phyloP scores from a whole-genome alignment of 345 rosid species.

The Euphorbia tirucalli region DNA sequence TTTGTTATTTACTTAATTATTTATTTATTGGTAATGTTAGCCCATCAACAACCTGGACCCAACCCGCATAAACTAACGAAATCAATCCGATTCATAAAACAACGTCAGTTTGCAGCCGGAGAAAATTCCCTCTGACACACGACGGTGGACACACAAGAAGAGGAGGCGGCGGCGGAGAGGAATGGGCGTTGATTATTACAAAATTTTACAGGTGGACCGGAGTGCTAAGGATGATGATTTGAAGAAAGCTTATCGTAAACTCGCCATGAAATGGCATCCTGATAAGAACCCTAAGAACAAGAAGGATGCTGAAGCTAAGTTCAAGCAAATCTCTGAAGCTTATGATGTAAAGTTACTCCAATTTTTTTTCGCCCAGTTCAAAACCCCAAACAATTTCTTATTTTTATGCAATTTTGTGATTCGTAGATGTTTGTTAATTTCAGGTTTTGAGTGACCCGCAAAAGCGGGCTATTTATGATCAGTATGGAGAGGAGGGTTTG shows the following conservation, averaged over 20 bases:
- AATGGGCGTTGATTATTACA: constrained; percentile 85
- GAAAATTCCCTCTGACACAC: not conserved
- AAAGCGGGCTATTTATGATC: constrained; percentile 76
- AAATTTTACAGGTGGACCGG: constrained; percentile 69
- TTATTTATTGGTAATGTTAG: not conserved
- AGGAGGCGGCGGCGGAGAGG: constrained; percentile 2
- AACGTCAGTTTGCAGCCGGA: not conserved
- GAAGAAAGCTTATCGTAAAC: constrained; percentile 84
- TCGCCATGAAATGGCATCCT: constrained; percentile 96
- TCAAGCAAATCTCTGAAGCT: constrained; percentile 94
- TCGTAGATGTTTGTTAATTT: not conserved
- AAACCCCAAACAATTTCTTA: too few species aligned
- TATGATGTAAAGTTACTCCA: constrained; percentile 55
- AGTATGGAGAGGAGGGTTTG: constrained; percentile 87
- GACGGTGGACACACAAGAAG: not conserved
- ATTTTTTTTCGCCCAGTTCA: too few species aligned
- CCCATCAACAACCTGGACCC: not conserved
- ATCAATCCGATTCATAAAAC: not conserved
- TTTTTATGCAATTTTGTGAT: not conserved
- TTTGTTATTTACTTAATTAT: too few species aligned
- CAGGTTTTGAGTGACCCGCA: constrained; percentile 85
- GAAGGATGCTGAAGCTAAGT: constrained; percentile 85
- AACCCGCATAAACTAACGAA: not conserved
- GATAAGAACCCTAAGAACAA: constrained; percentile 83
- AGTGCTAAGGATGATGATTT: constrained; percentile 72